Base-by-base conservation (phyloP, 257 asterid species). In the Datura wrightii region DNA sequence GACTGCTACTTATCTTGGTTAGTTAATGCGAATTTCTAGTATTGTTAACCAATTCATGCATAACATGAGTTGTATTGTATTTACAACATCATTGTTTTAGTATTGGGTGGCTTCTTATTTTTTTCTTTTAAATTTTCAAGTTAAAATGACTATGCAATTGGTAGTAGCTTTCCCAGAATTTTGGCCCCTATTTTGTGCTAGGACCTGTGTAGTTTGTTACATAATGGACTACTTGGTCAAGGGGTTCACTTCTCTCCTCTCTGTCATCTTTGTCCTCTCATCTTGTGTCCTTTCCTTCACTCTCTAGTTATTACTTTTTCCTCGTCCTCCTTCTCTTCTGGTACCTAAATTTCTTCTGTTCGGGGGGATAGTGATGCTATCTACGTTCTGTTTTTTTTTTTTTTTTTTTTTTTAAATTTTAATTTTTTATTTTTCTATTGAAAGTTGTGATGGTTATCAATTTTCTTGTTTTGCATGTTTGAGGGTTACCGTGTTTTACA, bases 1-100 rank as follows among this genome's bases (percentile, higher is more conserved):
- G 76, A 36, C 46, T 67, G 76, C 46, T 67, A 67, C 78, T 67
- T 67, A 67, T 67, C 52, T 67, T 67, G 78, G 78, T 37, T 67
- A 67, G 78, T 39, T 67, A 15, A 67, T 39, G 7, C 13, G 76
- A 15, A 6, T 67, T 36, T 67, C 13, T 67, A 36, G 18, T 37
- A 67, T 67, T 37, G 10, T 36, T 0, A 18, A 37, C 52, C 48
- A 11, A 11, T 52, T 52, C 10, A 52, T 10, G 15, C 56, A 9
- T 0, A 46, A 46, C 50, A 46, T 46, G 9, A 46, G 54, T 48
- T 48, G 54, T 54, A 54, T 54, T 11, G 3, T 14, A 54, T 54
- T 11, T 54, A 54, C 13, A 54, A 11, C 59, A 14, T 14, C n/a
- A 54, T 54, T 54, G 16, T 13, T 54, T 54, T 54, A 54, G 59